phyloP scores from a whole-genome alignment of 306 rosid species.

The Ormosia semicastrata region DNA sequence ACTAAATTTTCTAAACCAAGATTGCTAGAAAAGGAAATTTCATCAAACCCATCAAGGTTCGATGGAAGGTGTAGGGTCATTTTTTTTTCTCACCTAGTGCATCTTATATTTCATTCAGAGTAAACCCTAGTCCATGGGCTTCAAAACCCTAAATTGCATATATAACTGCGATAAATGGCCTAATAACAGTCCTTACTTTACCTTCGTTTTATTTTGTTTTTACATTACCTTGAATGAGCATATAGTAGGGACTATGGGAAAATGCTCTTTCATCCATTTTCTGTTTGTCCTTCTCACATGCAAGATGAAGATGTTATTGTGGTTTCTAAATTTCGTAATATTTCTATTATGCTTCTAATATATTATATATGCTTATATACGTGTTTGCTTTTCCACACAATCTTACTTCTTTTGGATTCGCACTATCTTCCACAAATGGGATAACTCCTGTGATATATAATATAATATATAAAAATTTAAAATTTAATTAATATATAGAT shows the following conservation, averaged over 20 bases:
- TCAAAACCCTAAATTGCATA: conserved; percentile 40
- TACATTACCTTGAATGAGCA: neutral
- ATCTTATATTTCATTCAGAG: conserved; percentile 10
- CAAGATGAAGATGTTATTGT: conserved; percentile 33
- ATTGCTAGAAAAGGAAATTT: neutral
- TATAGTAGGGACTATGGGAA: conserved; percentile 14
- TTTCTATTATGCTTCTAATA: neutral
- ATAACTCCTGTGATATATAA: neutral
- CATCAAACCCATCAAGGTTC: neutral
- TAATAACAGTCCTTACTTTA: conserved; percentile 13
- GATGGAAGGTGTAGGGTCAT: neutral
- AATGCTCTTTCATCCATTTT: conserved; percentile 14
- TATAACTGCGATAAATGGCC: neutral
- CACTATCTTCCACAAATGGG: conserved; percentile 23
- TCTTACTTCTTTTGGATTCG: conserved; percentile 30
- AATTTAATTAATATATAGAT: neutral
- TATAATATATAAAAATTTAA: neutral
- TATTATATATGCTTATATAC: neutral
- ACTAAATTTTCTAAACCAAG: conserved; percentile 9
- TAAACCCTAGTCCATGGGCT: conserved; percentile 39
- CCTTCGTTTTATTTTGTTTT: neutral
- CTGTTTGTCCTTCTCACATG: conserved; percentile 26
- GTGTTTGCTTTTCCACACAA: conserved; percentile 29
- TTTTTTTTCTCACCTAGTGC: neutral
- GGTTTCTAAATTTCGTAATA: conserved; percentile 14